Conservation (phyloP, 305 asterid genomes). For the Fraxinus albicans region DNA sequence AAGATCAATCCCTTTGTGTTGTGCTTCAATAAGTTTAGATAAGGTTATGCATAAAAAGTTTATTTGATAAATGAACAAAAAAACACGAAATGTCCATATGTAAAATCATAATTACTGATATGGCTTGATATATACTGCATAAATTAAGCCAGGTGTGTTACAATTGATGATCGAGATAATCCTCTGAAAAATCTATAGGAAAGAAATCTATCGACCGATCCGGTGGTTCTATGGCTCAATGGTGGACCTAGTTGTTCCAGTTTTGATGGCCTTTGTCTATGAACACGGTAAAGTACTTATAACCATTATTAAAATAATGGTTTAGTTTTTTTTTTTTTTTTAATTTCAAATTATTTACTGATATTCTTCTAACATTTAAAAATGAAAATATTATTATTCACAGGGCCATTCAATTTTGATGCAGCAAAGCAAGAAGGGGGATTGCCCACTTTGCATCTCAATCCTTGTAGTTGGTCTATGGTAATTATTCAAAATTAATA, state of each 20-base stretch:
- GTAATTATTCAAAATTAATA: slow-evolving; percentile 19
- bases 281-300: slow-evolving; percentile 39
- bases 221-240: slow-evolving; percentile 65
- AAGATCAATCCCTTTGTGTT: no score
- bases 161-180: slow-evolving; percentile 16
- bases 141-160: slow-evolving; percentile 37
- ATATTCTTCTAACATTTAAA: no score
- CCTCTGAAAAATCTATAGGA: slow-evolving; percentile 45
- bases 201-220: slow-evolving; percentile 42
- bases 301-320: no score
- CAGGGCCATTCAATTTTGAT: slow-evolving; percentile 68
- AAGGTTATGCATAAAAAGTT: no score
- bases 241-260: slow-evolving; percentile 85
- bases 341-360: no score
- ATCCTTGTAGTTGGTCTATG: slow-evolving; percentile 61
- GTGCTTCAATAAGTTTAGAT: no score
- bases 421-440: slow-evolving; percentile 38
- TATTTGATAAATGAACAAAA: no score
- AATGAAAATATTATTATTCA: background rate
- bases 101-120: no score
- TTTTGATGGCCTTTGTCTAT: slow-evolving; percentile 68
- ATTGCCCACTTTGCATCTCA: slow-evolving; percentile 53
- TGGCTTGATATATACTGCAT: no score
- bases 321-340: no score
- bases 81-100: no score